These are phyloP conservation scores for Claviceps maximensis DNA, from an alignment of 2,329 filamentous ascomycete species.

Conservation along the genomic window DNA sequence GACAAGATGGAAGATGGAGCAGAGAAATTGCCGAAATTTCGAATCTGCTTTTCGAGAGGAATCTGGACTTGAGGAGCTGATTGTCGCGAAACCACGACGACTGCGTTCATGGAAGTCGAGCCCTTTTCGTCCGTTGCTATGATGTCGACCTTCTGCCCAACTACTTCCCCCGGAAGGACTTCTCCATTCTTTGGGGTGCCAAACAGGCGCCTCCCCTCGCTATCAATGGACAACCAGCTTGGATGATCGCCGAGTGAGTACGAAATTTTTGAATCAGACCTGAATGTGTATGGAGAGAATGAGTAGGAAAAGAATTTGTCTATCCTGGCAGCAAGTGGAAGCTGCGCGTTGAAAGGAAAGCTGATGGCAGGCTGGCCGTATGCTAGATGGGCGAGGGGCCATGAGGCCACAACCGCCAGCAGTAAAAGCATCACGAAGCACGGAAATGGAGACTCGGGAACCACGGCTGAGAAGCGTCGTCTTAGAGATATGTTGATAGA, in stretches of 20 bases:
- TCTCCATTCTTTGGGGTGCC: conserved; percentile 52
- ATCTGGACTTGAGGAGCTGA: conserved; percentile 39
- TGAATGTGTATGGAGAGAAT: conserved; percentile 64
- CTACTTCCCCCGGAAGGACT: conserved; percentile 35
- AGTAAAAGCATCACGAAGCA: conserved; percentile 16
- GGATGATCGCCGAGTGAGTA: conserved; percentile 58
- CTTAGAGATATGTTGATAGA: neutral
- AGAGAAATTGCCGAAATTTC: conserved; percentile 44
- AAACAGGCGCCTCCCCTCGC: conserved; percentile 47
- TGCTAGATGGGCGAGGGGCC: conserved; percentile 19
- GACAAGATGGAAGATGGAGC: conserved; percentile 45
- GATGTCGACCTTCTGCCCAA: conserved; percentile 50
- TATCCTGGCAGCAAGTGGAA: conserved; percentile 64
- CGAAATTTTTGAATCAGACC: conserved; percentile 45
- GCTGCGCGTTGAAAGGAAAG: conserved; percentile 74
- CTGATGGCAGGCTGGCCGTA: conserved; percentile 28
- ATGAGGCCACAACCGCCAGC: conserved; percentile 13
- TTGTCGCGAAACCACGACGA: conserved; percentile 53
- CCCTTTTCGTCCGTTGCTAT: conserved; percentile 55
- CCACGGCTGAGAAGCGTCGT: neutral
- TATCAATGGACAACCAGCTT: conserved; percentile 62
- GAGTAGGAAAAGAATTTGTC: conserved; percentile 54
- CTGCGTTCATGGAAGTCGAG: conserved; percentile 49
- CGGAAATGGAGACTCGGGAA: neutral
- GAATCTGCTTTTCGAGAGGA: conserved; percentile 45